Evolutionary conservation across 805 yeast species (phyloP), one percentile per base, ranked within the genome.

Genomic region (Diddensiella transvaalensis): DNA sequence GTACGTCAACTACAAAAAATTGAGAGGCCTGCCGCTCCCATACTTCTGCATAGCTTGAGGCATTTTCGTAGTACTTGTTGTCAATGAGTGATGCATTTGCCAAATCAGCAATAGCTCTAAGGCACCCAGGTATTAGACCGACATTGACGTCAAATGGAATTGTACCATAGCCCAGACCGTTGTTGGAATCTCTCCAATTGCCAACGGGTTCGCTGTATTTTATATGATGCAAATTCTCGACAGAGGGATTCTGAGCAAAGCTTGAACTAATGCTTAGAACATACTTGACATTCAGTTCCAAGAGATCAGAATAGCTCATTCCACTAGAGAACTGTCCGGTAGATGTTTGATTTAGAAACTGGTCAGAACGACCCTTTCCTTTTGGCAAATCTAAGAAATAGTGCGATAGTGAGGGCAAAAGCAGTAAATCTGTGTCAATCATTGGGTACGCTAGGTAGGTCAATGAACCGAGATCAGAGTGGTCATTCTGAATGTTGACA

Each of bases 151-250:
- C 49, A 35, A 46, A 46, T 11, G 49, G 49, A 35, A 46, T 46
- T 4, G 39, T 32, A 15, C 49, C 49, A 32, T 46, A 46, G 13
- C 49, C 49, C 6, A 40, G 13, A 17, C 49, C 49, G 24, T 30
- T 46, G 22, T 41, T 46, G n/a, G 49, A 46, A 33, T 46, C 49
- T 41, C 49, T 40, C 49, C 49, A 46, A 42, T 35, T 46, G 3
- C 49, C 49, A 4, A 46, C 49, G 10, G 45, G 44, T 24, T 40
- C 45, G 4, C 40, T 32, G 41, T 40, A 46, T 24, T 41, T 40
- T n/a, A 46, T 24, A 17, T 46, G 49, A 4, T 19, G 18, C 22
- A 46, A 22, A 40, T 46, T 46, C 15, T 46, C 49, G n/a, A 41
- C 40, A 8, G 26, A 24, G 4, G 49, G 45, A 32, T 32, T 22